Base-by-base conservation (phyloP, 2,329 filamentous ascomycete genomes). In the Aspergillus bombycis region DNA sequence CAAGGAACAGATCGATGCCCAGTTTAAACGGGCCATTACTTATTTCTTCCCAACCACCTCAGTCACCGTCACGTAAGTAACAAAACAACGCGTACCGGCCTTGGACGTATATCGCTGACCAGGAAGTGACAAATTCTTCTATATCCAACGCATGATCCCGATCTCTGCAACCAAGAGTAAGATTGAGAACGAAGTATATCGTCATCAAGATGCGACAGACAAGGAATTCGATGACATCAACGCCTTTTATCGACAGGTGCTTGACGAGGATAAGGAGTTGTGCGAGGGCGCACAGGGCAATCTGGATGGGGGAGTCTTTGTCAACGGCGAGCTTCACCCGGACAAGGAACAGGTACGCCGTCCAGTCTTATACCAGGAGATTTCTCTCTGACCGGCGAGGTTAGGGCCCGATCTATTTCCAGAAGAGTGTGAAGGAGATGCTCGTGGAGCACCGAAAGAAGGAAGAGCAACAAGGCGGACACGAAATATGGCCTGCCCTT, bases 181-280 rank as follows among this genome's bases (percentile, higher is more conserved):
- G 43, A 88, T 89, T 80, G 81, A 82, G 66, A 88, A 89, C 71
- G 86, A 89, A 71, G 85, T 89, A 32, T 89, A 82, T 78, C 82
- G 86, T 60, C 85, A 89, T 79, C 85, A 84, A 71, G 76, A 85
- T 70, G 82, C 86, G 1, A 81, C 80, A 3, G 83, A 88, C 32
- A 84, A 85, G 34, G 83, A 87, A 62, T 89, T 89, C 68, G 75
- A 81, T 7, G 74, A 81, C 61, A 85, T 89, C 73, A 83, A 82
- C 72, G 76, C 82, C 53, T 86, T 88, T 67, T 89, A 88, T 78
- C 86, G 86, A 75, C 84, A 85, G 53, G 83, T 89, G 71, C 84
- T 89, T 80, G 82, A 82, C 1, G 87, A 89, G 72, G 88, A 89
- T 76, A 88, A 88, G 69, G 79, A 84, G 19, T 82, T 89, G 12